Evolutionary conservation across 805 yeast genomes (phyloP), one percentile per base, ranked within the genome.

Genomic region (Saccharomyces paradoxus): DNA sequence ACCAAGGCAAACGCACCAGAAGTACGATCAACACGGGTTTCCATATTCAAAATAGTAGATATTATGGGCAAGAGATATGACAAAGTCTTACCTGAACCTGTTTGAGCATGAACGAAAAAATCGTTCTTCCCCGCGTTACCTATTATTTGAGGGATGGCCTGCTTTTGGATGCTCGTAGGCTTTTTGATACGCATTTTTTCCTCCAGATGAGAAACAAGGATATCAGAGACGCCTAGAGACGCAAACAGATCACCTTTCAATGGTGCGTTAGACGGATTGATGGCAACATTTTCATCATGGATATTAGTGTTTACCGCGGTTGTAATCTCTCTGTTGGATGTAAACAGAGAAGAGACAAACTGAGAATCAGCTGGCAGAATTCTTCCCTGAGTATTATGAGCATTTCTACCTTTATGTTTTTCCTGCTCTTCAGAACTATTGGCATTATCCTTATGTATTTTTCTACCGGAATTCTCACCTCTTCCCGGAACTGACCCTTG

Each of bases 21-120:
- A 14, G 80, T 77, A 61, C 98, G 79, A 48, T 64, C 70, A 3
- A 77, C 66, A 37, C 68, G 73, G 8, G 71, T 72, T 41, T 73
- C 66, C 62, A 81, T 81, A 29, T 76, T 71, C 81, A 89, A 81
- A 47, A 94, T 75, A 56, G 82, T 79, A 59, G 87, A 83, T 58
- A 92, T 70, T 22, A 95, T 84, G 1, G 99, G 99, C 41, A 95
- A 72, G 2, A 86, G 74, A 67, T 87, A 95, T 0, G 98, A 84
- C 54, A 94, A 71, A 0, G 99, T 94, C 70, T 94, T 94, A 70
- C 99, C 99, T 0, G 98, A 91, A 52, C 99, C 99, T 0, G 99
- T 94, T 71, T 95, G 97, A 0, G 99, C 97, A 66, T 90, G 95
- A 49, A 94, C 87, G 60, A 94, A 87, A 54, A 90, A 73, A 70